phyloP scores from a whole-genome alignment of 2,329 filamentous ascomycete genomes.

The Fusarium tricinctum region DNA sequence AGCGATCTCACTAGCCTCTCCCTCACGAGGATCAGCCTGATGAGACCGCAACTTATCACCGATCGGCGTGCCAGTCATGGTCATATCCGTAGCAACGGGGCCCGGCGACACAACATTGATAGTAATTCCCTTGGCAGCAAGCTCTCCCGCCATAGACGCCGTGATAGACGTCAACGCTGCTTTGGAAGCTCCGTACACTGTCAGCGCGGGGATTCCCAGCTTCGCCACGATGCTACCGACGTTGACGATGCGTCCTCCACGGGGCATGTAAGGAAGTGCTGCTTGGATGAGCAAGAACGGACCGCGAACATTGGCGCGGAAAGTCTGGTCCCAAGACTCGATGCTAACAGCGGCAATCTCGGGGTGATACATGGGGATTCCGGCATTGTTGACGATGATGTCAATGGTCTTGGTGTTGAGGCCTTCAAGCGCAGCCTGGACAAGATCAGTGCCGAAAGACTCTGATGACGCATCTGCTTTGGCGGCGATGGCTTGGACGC shows the following conservation, averaged over 20 bases:
- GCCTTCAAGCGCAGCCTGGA: background rate
- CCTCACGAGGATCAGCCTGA: conserved; percentile 18
- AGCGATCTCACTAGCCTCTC: conserved; percentile 6
- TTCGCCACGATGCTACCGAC: conserved; percentile 53
- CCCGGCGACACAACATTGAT: conserved; percentile 17
- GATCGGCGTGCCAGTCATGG: conserved; percentile 7
- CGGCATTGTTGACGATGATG: conserved; percentile 22
- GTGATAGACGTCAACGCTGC: conserved; percentile 45
- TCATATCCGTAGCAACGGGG: conserved; percentile 21
- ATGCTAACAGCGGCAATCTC: conserved; percentile 17
- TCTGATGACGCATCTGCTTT: conserved; percentile 14
- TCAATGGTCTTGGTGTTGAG: conserved; percentile 12
- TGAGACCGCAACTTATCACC: conserved; percentile 7
- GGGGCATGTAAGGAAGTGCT: conserved; percentile 49
- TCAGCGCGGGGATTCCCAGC: conserved; percentile 48
- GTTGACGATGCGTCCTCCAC: conserved; percentile 53
- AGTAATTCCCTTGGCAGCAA: conserved; percentile 18
- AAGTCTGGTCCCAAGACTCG: conserved; percentile 13
- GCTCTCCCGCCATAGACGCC: conserved; percentile 7
- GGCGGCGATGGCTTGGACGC: conserved; percentile 4
- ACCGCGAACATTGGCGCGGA: conserved; percentile 37
- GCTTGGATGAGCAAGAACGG: conserved; percentile 54
- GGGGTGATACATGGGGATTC: conserved; percentile 30
- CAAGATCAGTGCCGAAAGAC: conserved; percentile 1
- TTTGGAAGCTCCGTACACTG: conserved; percentile 55